Evolutionary conservation across 192 early-diverging fungal species (phyloP).

Genomic region (Coemansia sp.): DNA sequence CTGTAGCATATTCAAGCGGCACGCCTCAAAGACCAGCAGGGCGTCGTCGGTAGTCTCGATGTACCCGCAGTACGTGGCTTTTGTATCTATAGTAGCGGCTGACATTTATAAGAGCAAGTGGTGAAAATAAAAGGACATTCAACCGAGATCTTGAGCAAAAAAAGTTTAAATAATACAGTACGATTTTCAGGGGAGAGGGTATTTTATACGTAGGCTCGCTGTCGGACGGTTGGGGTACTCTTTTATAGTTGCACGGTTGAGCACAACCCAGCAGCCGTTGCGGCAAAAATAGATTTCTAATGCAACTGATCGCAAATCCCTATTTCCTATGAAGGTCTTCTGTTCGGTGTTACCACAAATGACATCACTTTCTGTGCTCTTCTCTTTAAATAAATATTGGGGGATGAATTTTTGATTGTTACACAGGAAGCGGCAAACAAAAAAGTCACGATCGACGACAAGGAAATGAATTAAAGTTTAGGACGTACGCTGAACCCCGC

Average conservation of each 20-base stretch:
- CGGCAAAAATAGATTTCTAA: not conserved
- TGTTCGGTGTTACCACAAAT: not conserved
- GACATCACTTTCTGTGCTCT: not conserved
- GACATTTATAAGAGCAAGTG: not conserved
- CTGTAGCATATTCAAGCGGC: conserved; percentile 65
- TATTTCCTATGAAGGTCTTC: no score
- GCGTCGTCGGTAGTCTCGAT: conserved; percentile 87
- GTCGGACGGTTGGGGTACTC: not conserved
- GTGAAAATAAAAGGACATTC: not conserved
- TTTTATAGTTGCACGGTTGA: not conserved
- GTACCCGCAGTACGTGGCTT: conserved; percentile 69
- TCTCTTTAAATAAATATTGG: not conserved
- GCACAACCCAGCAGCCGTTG: not conserved
- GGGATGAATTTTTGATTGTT: not conserved
- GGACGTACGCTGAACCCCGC: no score
- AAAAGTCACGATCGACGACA: no score
- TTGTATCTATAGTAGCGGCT: not conserved
- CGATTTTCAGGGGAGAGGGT: not conserved
- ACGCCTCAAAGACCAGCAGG: conserved; percentile 87
- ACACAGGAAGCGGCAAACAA: no score
- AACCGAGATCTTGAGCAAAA: not conserved
- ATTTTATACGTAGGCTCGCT: no score
- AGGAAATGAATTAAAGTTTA: no score
- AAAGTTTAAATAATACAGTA: not conserved
- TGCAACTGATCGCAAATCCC: conserved; percentile 7